Conservation (phyloP, 164 flowering plant genomes). For the Chimonanthus praecox region DNA sequence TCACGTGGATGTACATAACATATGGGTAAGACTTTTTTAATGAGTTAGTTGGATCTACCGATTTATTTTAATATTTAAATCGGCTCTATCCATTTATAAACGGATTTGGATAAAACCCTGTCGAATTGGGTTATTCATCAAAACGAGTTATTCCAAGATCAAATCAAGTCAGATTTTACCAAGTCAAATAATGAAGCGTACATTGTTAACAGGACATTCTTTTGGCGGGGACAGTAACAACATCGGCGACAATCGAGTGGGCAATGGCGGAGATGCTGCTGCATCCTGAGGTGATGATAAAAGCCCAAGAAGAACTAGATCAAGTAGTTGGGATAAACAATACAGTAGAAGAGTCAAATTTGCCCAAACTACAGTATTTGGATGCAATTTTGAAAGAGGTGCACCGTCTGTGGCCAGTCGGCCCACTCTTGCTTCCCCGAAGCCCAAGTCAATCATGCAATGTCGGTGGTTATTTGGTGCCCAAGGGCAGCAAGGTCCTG, state of each 20-base stretch:
- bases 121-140: no score
- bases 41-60: no score
- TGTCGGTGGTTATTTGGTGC: background rate
- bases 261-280: constrained; percentile 26
- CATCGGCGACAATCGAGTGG: constrained; percentile 24
- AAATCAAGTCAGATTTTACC: no score
- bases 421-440: constrained; percentile 24
- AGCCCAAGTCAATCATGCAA: constrained; percentile 8
- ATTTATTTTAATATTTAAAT: no score
- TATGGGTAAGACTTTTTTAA: no score
- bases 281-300: constrained; percentile 15
- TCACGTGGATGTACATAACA: no score
- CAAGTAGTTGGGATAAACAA: constrained; percentile 18
- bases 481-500: constrained; percentile 1
- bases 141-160: no score
- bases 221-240: constrained; percentile 27
- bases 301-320: constrained; percentile 24
- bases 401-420: constrained; percentile 27
- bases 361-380: constrained; percentile 26
- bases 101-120: no score
- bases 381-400: constrained; percentile 38
- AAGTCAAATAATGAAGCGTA: no score
- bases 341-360: constrained; percentile 22
- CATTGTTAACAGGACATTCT: constrained; percentile 17
- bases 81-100: no score